Evolutionary conservation across 2,329 filamentous ascomycete species (phyloP).

Genomic region (Cladosporium sp.): DNA sequence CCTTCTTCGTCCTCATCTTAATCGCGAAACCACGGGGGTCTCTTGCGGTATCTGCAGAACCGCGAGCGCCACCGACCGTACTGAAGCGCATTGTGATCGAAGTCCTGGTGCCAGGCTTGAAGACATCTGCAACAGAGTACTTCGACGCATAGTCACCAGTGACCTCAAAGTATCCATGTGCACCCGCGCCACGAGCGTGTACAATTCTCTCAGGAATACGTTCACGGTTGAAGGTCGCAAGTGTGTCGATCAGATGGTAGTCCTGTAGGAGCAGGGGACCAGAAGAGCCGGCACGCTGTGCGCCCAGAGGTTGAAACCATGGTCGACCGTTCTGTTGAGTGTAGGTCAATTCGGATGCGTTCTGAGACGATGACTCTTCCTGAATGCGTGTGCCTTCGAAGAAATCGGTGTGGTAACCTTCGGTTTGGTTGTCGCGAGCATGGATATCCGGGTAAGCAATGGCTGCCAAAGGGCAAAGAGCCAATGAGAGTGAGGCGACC

Average conservation of each 20-base stretch:
- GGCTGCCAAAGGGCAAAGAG: constrained; percentile 20
- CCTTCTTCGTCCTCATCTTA: constrained; percentile 53
- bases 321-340: constrained; percentile 35
- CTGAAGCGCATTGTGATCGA: constrained; percentile 74
- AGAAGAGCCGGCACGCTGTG: constrained; percentile 54
- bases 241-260: constrained; percentile 65
- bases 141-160: constrained; percentile 45
- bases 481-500: constrained; percentile 5
- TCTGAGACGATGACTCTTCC: constrained; percentile 30
- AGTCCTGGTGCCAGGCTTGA: constrained; percentile 69
- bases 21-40: constrained; percentile 37
- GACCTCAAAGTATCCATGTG: constrained; percentile 57
- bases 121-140: constrained; percentile 54
- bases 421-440: constrained; percentile 14
- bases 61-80: constrained; percentile 76
- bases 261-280: constrained; percentile 65
- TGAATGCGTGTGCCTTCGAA: constrained; percentile 34
- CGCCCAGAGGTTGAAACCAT: constrained; percentile 35
- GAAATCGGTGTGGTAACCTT: constrained; percentile 31
- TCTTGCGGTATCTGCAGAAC: constrained; percentile 60
- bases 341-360: constrained; percentile 36
- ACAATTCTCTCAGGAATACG: constrained; percentile 69
- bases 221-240: constrained; percentile 71
- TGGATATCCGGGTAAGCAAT: constrained; percentile 17
- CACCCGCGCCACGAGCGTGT: constrained; percentile 65